Conservation (phyloP, 2,329 filamentous ascomycete species). For the Zymoseptoria pseudotritici region DNA sequence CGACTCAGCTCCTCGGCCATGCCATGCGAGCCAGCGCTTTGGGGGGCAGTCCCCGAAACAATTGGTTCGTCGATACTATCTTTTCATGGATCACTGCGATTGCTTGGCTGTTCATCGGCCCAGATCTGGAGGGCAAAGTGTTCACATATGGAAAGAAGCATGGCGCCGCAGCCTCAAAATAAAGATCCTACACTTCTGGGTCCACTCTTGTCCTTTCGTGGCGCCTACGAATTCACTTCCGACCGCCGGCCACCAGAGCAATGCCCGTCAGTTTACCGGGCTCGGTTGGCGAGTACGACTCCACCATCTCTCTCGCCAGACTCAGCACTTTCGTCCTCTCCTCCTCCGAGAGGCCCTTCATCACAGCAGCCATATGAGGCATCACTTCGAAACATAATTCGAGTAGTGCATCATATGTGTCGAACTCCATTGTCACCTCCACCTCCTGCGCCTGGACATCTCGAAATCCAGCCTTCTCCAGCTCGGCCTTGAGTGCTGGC, state of each 20-base stretch:
- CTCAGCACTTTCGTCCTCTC: slow-evolving; percentile 15
- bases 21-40: slow-evolving; percentile 59
- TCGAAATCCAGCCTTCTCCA: slow-evolving; percentile 24
- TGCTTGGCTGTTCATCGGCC: slow-evolving; percentile 50
- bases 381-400: slow-evolving; percentile 17
- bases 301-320: slow-evolving; percentile 15
- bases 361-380: slow-evolving; percentile 20
- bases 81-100: slow-evolving; percentile 47
- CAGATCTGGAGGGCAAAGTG: slow-evolving; percentile 51
- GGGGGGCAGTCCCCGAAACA: slow-evolving; percentile 48
- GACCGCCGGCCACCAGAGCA: slow-evolving; percentile 22
- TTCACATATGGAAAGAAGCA: slow-evolving; percentile 52
- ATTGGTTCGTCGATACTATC: slow-evolving; percentile 47
- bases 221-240: slow-evolving; percentile 15
- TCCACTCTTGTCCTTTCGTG: not conserved
- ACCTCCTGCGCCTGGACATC: slow-evolving; percentile 20
- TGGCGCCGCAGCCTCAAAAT: slow-evolving; percentile 26
- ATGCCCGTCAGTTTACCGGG: slow-evolving; percentile 22
- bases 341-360: slow-evolving; percentile 18
- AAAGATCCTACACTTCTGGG: not conserved
- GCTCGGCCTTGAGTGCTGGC: slow-evolving; percentile 14
- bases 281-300: slow-evolving; percentile 15
- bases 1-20: slow-evolving; percentile 64
- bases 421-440: slow-evolving; percentile 19
- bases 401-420: slow-evolving; percentile 14